Evolutionary conservation across 2,329 filamentous ascomycete species (phyloP), one percentile per base, ranked within the genome.

Genomic region (Exophiala sp.): DNA sequence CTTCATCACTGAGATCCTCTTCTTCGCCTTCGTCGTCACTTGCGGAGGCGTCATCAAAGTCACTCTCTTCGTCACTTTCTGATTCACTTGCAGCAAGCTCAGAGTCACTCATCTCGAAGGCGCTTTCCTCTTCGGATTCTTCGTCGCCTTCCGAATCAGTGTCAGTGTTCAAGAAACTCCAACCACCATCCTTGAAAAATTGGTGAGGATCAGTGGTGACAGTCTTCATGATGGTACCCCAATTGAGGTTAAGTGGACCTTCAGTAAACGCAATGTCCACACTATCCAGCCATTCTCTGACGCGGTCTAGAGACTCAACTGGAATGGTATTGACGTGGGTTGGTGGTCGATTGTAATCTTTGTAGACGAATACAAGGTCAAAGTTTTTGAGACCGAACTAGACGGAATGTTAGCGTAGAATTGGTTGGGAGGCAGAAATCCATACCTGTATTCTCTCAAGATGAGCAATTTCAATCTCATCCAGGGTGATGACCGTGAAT

Each of bases 191-290:
- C 3, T 81, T 83, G 72, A 96, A 99, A 83, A 99, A 99, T 64
- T 87, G 84, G 69, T 99, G 92, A 2, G 94, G 89, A 39, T 99
- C 91, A 34, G 88, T 86, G 16, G 88, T 92, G 21, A 99, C 91
- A 0, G 94, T 99, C 80, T 99, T 99, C 91, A 99, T 99, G 68
- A 99, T 99, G 12, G 91, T 96, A 9, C 89, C 88, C 94, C 94
- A 99, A 79, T 97, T 97, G 53, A 99, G 80, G 75, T 99, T 99
- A 63, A 99, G 84, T 1, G 92, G 94, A 53, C 94, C 94, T 72
- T 99, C 95, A 10, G 85, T 88, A 76, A 86, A 97, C 14, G 94
- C 86, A 67, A 99, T 95, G 67, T 99, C 92, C 44, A 94, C 91
- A 1, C 87, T 91, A 72, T 99, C 92, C 8, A 99, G 82, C 86